Evolutionary conservation across 345 rosid species (phyloP), one percentile per base, ranked within the genome.

Genomic region (Gossypioides kirkii): DNA sequence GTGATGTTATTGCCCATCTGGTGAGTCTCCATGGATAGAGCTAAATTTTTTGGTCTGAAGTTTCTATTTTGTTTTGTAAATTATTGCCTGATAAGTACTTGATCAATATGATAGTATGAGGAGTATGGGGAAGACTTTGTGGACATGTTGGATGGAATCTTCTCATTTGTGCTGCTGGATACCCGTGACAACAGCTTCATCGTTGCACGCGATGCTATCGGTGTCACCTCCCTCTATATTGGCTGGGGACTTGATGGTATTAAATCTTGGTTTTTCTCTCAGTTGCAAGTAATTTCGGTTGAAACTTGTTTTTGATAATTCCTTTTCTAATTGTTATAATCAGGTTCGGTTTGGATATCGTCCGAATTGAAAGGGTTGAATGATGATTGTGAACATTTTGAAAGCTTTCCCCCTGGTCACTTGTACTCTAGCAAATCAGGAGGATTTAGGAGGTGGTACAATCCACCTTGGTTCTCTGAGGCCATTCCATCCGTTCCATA

Each of bases 201-300:
- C 60, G 95, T 80, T 76, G 98, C 98, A 2, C 94, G 98, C 1
- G 98, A 94, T 71, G 98, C 98, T 42, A 74, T 92, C n/a, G 98
- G 98, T 28, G 89, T 94, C 78, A 92, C 98, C 65, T 84, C 98
- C 56, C 92, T 94, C 73, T 94, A 92, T 56, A 87, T 94, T 14
- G 98, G 98, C 69, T 94, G 98, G 98, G 96, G 98, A 38, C 79
- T 89, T 49, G 98, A 94, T 52, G 98, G 96, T 90, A 81, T 17
- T 41, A 23, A 14, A 54, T 42, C 52, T 68, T 13, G 36, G 45
- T 53, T 58, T 10, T 58, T 8, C 22, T 26, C 16, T 47, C 14
- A 47, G 11, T 22, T 22, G 11, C 38, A 10, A 49, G 36, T 32
- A 64, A 22, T 23, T 71, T 20, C 10, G 50, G 32, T 55, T 43